Evolutionary conservation across 2,329 filamentous ascomycete genomes (phyloP), one percentile per base, ranked within the genome.

Genomic region (Harringtonia lauricola): DNA sequence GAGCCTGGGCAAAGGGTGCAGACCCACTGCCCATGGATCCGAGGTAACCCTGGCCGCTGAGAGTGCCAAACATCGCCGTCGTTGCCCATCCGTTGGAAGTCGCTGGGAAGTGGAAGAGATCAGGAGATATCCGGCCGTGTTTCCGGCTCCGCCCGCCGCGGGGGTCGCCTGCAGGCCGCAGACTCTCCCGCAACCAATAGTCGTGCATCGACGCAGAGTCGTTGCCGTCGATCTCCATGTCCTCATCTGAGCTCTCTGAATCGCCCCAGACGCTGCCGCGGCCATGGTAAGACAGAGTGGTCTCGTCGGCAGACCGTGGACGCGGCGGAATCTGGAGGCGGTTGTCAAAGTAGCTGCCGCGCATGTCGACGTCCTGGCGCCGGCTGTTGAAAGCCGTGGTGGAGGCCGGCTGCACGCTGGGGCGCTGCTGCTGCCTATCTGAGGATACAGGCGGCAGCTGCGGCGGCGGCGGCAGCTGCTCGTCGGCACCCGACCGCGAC

Each of bases 131-230:
- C 22, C 59, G 55, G 36, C 52, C 49, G 44, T 48, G n/a, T 24
- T 46, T 34, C 6, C 37, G 35, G 9, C 39, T 38, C 7, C 36
- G 31, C 3, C 31, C 17, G 1, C 38, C 39, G 2, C 56, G 48
- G 1, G 40, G 47, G n/a, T 52, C 47, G 8, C 54, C 54, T 1
- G 57, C 55, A 1, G 68, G 64, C 38, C 70, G 70, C 28, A 65
- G 57, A 42, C 71, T 72, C 54, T 75, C 72, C 8, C 66, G 67
- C 59, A 79, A 66, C 74, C 74, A 79, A 21, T 74, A 72, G 43
- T 79, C 75, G 6, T 72, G 64, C 47, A 67, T 72, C 1, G 70
- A 74, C 1, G 67, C 60, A 2, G 71, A 74, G 24, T 66, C 63
- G n/a, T 61, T 63, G 15, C 67, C 64, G 18, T 61, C 61, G 8